These are phyloP conservation scores for Terfezia boudieri DNA, from an alignment of 495 filamentous ascomycete species.

Conservation along the genomic window DNA sequence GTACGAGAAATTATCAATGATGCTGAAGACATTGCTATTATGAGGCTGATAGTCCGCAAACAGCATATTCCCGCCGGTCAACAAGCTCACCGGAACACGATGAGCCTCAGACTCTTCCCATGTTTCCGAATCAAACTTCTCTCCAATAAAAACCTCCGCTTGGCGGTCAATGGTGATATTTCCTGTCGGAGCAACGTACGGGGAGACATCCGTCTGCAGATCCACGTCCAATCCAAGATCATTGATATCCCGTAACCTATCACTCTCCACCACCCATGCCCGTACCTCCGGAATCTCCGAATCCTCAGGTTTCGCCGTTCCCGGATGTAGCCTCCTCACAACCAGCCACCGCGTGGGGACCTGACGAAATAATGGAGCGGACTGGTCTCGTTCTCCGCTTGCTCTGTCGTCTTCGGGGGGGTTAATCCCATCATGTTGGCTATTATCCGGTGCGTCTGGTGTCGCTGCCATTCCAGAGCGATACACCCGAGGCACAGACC, in stretches of 20 bases:
- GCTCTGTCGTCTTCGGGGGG: not conserved
- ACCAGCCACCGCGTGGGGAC: constrained; percentile 26
- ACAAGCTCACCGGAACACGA: constrained; percentile 18
- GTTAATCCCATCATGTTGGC: not conserved
- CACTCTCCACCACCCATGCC: constrained; percentile 30
- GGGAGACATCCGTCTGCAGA: constrained; percentile 28
- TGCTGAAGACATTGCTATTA: constrained; percentile 29
- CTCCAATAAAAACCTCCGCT: constrained; percentile 31
- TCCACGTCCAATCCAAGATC: constrained; percentile 19
- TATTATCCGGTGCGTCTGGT: not conserved
- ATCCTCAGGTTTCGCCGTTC: constrained; percentile 3
- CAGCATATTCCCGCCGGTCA: constrained; percentile 25
- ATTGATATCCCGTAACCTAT: constrained; percentile 21
- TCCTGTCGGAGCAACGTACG: constrained; percentile 19
- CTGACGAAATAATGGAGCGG: constrained; percentile 16
- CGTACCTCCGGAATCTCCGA: constrained; percentile 12
- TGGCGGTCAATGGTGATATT: constrained; percentile 19
- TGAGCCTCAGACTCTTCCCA: constrained; percentile 12
- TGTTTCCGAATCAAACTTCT: constrained; percentile 5
- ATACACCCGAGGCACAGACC: constrained; percentile 28
- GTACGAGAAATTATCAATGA: constrained; percentile 27
- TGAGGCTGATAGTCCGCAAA: constrained; percentile 31
- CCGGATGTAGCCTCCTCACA: constrained; percentile 18
- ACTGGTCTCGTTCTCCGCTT: constrained; percentile 1
- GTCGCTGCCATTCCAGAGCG: constrained; percentile 19